Base-by-base conservation (phyloP, 352 stramenopile species). In the Globisporangium cylindrosporum region DNA sequence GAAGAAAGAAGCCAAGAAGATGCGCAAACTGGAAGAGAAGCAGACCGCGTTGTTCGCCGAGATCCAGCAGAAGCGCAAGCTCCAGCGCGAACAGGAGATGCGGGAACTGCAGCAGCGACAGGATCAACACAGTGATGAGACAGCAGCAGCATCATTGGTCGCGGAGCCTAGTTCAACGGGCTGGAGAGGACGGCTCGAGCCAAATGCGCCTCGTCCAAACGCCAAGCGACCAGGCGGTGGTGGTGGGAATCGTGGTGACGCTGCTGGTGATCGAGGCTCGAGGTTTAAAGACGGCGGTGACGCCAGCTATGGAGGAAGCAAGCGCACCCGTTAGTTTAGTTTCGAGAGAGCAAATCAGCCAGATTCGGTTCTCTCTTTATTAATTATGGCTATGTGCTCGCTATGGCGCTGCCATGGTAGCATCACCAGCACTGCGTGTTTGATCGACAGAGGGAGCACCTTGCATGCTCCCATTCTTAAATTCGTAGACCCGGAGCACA, bases 121-220 rank as follows among this genome's bases (percentile, higher is more conserved):
- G 0, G 60, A n/a, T 10, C n/a, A 18, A 2, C n/a, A 25, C 1
- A 70, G 73, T 10, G 67, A 59, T 4, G 61, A 75, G 6, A 38
- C 62, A 14, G 53, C 69, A 18, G 59, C 7, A 34, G 59, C 71
- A 29, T 5, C 38, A 18, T 15, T 46, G 38, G 64, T 57, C 24
- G 62, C 10, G 24, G 36, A 70, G 34, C 69, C 82, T 2, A 93
- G 83, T 71, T 73, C 79, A 3, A 89, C 81, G 0, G 86, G 86
- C 10, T 93, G 86, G 86, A 69, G 86, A 41, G 86, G 86, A 0
- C 72, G 86, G 5, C 64, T 90, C 41, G 86, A 93, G 64, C 86
- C 86, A 6, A 72, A 69, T 25, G 43, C 64, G 8, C 67, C 66
- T 22, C 69, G 69, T 41, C 54, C 61, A 66, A 48, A 62, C 4